Conservation (phyloP, 306 rosid species). For the Vachellia collinsii region DNA sequence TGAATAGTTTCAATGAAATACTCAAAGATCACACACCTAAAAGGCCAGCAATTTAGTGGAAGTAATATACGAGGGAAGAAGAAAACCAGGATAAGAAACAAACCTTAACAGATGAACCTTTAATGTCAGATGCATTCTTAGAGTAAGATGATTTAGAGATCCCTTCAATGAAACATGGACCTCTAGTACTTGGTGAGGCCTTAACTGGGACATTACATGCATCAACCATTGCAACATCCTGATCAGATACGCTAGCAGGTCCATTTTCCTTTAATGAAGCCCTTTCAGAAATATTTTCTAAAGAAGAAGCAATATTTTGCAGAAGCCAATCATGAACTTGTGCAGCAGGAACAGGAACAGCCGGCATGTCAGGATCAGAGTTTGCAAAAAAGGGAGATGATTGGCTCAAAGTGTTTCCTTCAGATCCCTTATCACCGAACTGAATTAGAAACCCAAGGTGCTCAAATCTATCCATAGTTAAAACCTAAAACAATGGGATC, state of each 20-base stretch:
- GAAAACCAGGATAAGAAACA: slow-evolving; percentile 39
- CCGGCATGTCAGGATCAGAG: slow-evolving; percentile 99
- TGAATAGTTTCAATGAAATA: background rate
- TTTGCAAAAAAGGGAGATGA: slow-evolving; percentile 94
- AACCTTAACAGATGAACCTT: slow-evolving; percentile 94
- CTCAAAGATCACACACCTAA: slow-evolving; percentile 17
- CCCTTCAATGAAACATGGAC: slow-evolving; percentile 91
- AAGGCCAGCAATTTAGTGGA: slow-evolving; percentile 5
- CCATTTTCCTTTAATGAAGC: slow-evolving; percentile 84
- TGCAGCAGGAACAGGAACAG: slow-evolving; percentile 88
- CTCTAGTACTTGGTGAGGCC: slow-evolving; percentile 61
- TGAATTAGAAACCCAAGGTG: slow-evolving; percentile 93
- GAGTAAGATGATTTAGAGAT: slow-evolving; percentile 88
- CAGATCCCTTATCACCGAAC: slow-evolving; percentile 85
- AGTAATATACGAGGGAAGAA: slow-evolving; percentile 4
- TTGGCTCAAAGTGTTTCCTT: slow-evolving; percentile 76
- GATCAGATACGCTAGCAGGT: slow-evolving; percentile 73
- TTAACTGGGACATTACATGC: slow-evolving; percentile 68
- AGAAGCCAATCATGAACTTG: slow-evolving; percentile 93
- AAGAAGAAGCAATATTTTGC: slow-evolving; percentile 79
- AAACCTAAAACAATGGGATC: slow-evolving; percentile 59
- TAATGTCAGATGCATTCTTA: slow-evolving; percentile 83
- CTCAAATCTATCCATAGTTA: slow-evolving; percentile 89
- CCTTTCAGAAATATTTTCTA: slow-evolving; percentile 87
- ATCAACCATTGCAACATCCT: slow-evolving; percentile 95